These are phyloP conservation scores for peach (Prunus persica) DNA, from an alignment of 306 rosid species.

Conservation along the genomic window Prunus_persica_NCBIv2 NC_034015.1:17032501-17033000, in stretches of 20 bases:
- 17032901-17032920: slow-evolving; percentile 14
- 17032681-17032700: too few species aligned
- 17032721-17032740: too few species aligned
- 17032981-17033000: slow-evolving; percentile 37
- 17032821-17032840: slow-evolving; percentile 18
- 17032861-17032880: slow-evolving; percentile 87
- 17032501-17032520: neutral
- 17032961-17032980: neutral
- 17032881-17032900: slow-evolving; percentile 54
- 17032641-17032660: neutral
- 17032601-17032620: neutral
- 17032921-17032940: neutral
- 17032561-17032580: neutral
- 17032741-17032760: neutral
- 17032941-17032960: neutral
- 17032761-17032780: neutral
- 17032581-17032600: neutral
- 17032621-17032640: neutral
- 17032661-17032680: neutral
- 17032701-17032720: too few species aligned
- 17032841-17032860: neutral
- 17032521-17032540: neutral
- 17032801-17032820: neutral
- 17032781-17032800: neutral
- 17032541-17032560: neutral